Conservation (phyloP, 2,329 filamentous ascomycete genomes). For the Penicillium frequentans region DNA sequence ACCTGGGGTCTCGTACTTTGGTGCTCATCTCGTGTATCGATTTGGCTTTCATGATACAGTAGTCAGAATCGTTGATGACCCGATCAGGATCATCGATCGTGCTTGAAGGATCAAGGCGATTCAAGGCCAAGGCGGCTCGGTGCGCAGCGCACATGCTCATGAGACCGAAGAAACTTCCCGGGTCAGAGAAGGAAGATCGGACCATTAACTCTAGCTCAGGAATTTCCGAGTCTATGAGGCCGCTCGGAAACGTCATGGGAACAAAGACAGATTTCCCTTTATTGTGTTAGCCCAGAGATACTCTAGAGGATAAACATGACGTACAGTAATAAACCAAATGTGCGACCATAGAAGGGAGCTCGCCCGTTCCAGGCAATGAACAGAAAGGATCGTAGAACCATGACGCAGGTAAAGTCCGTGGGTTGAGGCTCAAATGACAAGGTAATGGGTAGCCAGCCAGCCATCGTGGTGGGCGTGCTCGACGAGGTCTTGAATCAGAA, state of each 20-base stretch:
- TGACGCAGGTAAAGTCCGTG: constrained; percentile 18
- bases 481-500: constrained; percentile 7
- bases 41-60: constrained; percentile 40
- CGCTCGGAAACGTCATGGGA: constrained; percentile 41
- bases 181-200: constrained; percentile 33
- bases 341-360: constrained; percentile 27
- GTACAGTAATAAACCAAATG: constrained; percentile 36
- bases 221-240: constrained; percentile 24
- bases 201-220: constrained; percentile 32
- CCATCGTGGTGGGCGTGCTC: constrained; percentile 19
- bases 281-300: constrained; percentile 14
- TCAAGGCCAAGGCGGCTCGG: constrained; percentile 32
- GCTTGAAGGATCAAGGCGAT: constrained; percentile 24
- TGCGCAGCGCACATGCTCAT: constrained; percentile 43
- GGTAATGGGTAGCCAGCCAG: constrained; percentile 16
- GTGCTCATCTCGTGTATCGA: constrained; percentile 35
- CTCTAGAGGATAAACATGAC: constrained; percentile 6
- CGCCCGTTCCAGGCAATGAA: constrained; percentile 29
- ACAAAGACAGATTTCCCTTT: constrained; percentile 36
- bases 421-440: constrained; percentile 15
- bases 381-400: constrained; percentile 38
- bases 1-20: constrained; percentile 30
- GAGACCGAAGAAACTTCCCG: constrained; percentile 40
- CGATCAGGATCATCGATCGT: constrained; percentile 14
- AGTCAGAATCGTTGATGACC: constrained; percentile 34